Conservation (phyloP, 1,284 basidiomycete genomes). For the Mycena sp. region DNA sequence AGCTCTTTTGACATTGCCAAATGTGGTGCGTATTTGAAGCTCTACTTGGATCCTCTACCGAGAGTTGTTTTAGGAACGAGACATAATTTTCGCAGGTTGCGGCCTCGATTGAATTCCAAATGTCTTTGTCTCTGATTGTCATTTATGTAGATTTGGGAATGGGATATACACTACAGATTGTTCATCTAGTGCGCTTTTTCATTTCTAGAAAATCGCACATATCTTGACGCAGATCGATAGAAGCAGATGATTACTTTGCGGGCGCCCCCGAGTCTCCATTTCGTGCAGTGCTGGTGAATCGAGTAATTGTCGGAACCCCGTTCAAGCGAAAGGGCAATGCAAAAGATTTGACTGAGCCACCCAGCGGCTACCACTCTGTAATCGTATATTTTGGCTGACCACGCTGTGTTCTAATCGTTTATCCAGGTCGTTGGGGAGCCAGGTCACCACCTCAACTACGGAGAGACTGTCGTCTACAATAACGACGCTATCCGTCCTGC, state of each 20-base stretch:
- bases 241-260: conserved; percentile 65
- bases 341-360: conserved; percentile 54
- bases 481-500: conserved; percentile 68
- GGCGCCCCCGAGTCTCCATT: conserved; percentile 50
- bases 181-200: conserved; percentile 1
- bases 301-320: conserved; percentile 67
- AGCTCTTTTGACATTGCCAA: conserved; percentile 61
- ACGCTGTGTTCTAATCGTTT: not conserved
- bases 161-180: not conserved
- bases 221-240: conserved; percentile 40
- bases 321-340: conserved; percentile 57
- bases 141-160: not conserved
- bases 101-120: not conserved
- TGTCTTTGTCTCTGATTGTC: not conserved
- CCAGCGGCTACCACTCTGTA: conserved; percentile 65
- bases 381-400: not conserved
- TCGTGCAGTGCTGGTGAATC: conserved; percentile 59
- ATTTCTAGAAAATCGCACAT: not conserved
- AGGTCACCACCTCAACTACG: conserved; percentile 58
- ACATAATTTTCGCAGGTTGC: not conserved
- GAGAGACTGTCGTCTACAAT: conserved; percentile 66
- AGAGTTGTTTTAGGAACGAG: not conserved
- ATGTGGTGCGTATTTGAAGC: conserved; percentile 51
- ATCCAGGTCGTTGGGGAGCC: conserved; percentile 51
- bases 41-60: not conserved